These are phyloP conservation scores for Talaromyces borbonicus DNA, from an alignment of 495 filamentous ascomycete species.

Conservation along the genomic window DNA sequence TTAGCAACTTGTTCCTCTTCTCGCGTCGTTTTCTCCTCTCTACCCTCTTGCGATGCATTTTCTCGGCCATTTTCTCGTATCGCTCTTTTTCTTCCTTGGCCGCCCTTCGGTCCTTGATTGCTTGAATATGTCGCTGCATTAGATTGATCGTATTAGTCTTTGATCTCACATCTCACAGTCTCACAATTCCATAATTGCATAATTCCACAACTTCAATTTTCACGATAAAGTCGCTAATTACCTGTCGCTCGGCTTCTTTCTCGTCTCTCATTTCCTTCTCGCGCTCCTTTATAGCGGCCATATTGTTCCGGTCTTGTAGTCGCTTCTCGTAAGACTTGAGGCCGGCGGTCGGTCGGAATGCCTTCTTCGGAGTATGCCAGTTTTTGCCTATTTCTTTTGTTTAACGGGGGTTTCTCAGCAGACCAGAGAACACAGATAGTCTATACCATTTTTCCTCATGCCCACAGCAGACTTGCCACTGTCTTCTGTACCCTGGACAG, in stretches of 20 bases:
- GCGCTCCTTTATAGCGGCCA: constrained; percentile 68
- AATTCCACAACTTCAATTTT: too few relatives aligned
- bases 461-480: constrained; percentile 17
- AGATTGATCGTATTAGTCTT: background rate
- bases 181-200: too few relatives aligned
- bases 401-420: background rate
- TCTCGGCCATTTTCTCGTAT: constrained; percentile 90
- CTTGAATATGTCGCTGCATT: constrained; percentile 58
- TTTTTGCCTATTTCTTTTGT: constrained; percentile 61
- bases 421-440: background rate
- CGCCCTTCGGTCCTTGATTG: constrained; percentile 71
- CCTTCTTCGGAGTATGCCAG: constrained; percentile 73
- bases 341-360: constrained; percentile 77
- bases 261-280: constrained; percentile 95
- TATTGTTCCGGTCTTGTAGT: constrained; percentile 49
- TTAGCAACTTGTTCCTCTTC: constrained; percentile 94
- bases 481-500: constrained; percentile 10
- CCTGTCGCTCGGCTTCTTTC: constrained; percentile 80
- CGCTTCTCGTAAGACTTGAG: constrained; percentile 72
- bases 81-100: constrained; percentile 88
- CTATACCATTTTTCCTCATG: constrained; percentile 40
- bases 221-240: constrained; percentile 24
- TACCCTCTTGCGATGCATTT: constrained; percentile 92
- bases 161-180: background rate
- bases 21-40: constrained; percentile 88